Conservation (phyloP, 495 filamentous ascomycete genomes). For the Aspergillus ostianus region DNA sequence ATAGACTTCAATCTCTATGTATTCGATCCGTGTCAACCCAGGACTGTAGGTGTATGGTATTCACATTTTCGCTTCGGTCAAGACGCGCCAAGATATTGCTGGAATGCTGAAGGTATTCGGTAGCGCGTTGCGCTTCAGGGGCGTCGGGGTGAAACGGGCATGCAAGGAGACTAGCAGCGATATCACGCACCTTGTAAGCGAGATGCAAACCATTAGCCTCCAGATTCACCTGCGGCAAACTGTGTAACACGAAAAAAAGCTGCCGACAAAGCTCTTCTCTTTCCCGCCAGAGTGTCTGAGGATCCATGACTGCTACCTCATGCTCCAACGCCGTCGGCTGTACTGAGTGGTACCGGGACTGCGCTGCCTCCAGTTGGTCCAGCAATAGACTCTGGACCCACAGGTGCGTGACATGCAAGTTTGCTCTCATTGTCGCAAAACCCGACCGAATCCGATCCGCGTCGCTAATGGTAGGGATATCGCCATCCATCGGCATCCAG, state of each 20-base stretch:
- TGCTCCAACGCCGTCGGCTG: neutral
- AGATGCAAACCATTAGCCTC: slow-evolving; percentile 25
- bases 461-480: neutral
- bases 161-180: slow-evolving; percentile 21
- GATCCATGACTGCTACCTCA: slow-evolving; percentile 3
- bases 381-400: slow-evolving; percentile 27
- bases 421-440: slow-evolving; percentile 23
- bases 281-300: slow-evolving; percentile 8
- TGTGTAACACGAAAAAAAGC: slow-evolving; percentile 20
- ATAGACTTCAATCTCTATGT: slow-evolving; percentile 1
- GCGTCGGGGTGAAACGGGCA: slow-evolving; percentile 23
- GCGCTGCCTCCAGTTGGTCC: slow-evolving; percentile 21
- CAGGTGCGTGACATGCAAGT: slow-evolving; percentile 25
- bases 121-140: slow-evolving; percentile 17
- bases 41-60: slow-evolving; percentile 22
- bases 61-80: slow-evolving; percentile 23
- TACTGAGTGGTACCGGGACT: neutral
- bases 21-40: slow-evolving; percentile 29
- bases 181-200: slow-evolving; percentile 25
- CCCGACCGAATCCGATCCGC: slow-evolving; percentile 3
- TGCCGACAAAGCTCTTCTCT: slow-evolving; percentile 19
- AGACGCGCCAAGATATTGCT: slow-evolving; percentile 22
- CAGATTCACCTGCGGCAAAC: slow-evolving; percentile 11
- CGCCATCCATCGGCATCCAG: slow-evolving; percentile 4
- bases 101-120: slow-evolving; percentile 19